Conservation (phyloP, 768 basidiomycete species). For the Pisolithus albus region DNA sequence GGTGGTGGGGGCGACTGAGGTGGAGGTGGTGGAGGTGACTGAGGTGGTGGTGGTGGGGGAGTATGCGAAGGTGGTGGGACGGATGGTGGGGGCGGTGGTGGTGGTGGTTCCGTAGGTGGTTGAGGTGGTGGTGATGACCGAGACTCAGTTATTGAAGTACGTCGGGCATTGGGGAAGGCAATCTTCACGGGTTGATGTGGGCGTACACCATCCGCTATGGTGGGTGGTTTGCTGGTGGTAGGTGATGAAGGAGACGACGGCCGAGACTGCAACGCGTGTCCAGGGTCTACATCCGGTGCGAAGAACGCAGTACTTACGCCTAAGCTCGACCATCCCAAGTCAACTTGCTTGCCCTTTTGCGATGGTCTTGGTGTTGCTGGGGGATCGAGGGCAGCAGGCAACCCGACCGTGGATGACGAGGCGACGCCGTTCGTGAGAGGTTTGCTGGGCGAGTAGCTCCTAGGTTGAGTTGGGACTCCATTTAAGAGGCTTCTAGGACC, state of each 20-base stretch:
- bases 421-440: slow-evolving; percentile 38
- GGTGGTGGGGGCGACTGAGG: slow-evolving; percentile 24
- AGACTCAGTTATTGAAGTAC: slow-evolving; percentile 19
- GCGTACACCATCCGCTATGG: slow-evolving; percentile 25
- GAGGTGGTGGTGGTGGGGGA: slow-evolving; percentile 23
- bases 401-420: slow-evolving; percentile 18
- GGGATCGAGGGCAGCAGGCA: slow-evolving; percentile 18
- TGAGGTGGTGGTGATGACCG: slow-evolving; percentile 27
- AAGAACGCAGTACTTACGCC: slow-evolving; percentile 24
- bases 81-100: slow-evolving; percentile 31
- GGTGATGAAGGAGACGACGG: slow-evolving; percentile 10
- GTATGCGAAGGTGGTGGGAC: slow-evolving; percentile 26
- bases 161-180: slow-evolving; percentile 25
- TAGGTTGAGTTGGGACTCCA: slow-evolving; percentile 25
- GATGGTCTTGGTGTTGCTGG: slow-evolving; percentile 28
- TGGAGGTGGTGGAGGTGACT: slow-evolving; percentile 17
- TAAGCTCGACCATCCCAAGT: slow-evolving; percentile 29
- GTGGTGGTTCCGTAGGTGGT: slow-evolving; percentile 33
- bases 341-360: slow-evolving; percentile 39
- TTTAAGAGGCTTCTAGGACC: slow-evolving; percentile 57
- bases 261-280: slow-evolving; percentile 13
- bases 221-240: slow-evolving; percentile 13
- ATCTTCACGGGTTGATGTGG: slow-evolving; percentile 29
- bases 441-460: slow-evolving; percentile 30
- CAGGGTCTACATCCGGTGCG: not conserved